phyloP scores from a whole-genome alignment of 805 yeast species.

The Metschnikowia orientalis region DNA sequence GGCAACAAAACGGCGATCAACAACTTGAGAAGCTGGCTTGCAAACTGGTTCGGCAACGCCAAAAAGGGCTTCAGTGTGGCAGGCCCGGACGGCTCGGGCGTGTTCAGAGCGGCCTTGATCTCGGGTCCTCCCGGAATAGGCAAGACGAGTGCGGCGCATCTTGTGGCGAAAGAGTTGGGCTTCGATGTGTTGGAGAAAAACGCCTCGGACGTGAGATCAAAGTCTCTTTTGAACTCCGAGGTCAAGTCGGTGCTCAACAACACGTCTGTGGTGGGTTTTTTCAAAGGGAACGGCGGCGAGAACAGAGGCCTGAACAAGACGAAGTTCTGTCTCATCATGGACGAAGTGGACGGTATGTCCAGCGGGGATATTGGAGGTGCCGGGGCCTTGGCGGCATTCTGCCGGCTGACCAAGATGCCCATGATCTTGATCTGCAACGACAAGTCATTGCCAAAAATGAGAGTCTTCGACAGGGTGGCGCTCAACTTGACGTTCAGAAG shows the following conservation, averaged over 20 bases:
- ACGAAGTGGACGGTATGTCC: constrained; percentile 99
- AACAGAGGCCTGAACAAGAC: constrained; percentile 36
- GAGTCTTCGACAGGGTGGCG: constrained; percentile 85
- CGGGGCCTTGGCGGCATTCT: constrained; percentile 84
- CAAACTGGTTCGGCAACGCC: constrained; percentile 63
- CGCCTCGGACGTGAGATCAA: constrained; percentile 88
- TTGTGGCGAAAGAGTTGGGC: constrained; percentile 65
- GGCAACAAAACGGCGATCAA: constrained; percentile 71
- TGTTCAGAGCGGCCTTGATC: constrained; percentile 76
- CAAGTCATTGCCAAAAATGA: constrained; percentile 87
- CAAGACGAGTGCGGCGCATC: constrained; percentile 76
- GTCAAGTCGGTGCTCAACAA: constrained; percentile 72
- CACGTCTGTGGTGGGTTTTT: constrained; percentile 78
- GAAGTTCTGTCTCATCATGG: constrained; percentile 86
- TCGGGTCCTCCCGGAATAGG: constrained; percentile 90
- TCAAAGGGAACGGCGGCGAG: constrained; percentile 38
- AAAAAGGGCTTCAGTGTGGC: constrained; percentile 52
- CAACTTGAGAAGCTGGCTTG: constrained; percentile 69
- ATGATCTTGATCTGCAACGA: constrained; percentile 93
- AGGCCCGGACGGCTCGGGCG: constrained; percentile 61
- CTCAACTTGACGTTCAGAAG: constrained; percentile 81
- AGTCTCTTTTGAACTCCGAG: constrained; percentile 63
- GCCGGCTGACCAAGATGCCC: constrained; percentile 82
- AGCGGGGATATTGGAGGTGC: constrained; percentile 99
- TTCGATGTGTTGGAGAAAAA: constrained; percentile 73